Evolutionary conservation across 2,329 filamentous ascomycete species (phyloP), one percentile per base, ranked within the genome.

Genomic region (Talaromyces sp.): DNA sequence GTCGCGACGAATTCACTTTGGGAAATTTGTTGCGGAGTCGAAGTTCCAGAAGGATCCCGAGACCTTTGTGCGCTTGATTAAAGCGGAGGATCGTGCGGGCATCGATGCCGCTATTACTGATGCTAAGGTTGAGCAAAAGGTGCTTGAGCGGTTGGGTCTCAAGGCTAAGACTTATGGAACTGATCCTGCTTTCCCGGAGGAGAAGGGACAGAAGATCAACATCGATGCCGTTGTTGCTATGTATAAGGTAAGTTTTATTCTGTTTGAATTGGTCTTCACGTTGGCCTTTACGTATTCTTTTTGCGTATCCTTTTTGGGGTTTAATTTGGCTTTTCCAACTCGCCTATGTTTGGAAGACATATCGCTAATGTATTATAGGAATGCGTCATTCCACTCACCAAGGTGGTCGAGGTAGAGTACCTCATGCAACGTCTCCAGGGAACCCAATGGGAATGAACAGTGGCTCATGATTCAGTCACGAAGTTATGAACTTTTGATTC

Each of bases 381-480:
- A 84, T 96, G 71, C 75, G 92, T 99, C 55, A 99, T 99, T 64
- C 94, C 94, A 0, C 75, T 97, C 71, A 99, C 94, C n/a, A 99
- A 99, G 75, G 88, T 91, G 59, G 93, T 99, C 36, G 94, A 99
- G 79, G 91, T 99, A 9, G 94, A 99, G 65, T 99, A 99, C 72
- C 79, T 99, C 63, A 96, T 99, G 90, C 91, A 97, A 75, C 84
- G 94, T 58, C 77, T 99, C 49, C 84, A 77, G 62, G 77, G 76
- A 24, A 80, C 77, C 3, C 57, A 78, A 65, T 80, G 77, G 77
- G 75, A 78, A 58, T 77, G 58, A 69, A 42, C 10, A 22, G 36
- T 20, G 19, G 27, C 11, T 9, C 9, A 22, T 45, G 30, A 16
- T 16, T 49, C 37, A 50, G 32, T 52, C 49, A 61, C 33, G 43